phyloP scores from a whole-genome alignment of 1,139 yeast genomes.

The Scheffersomyces segobiensis region DNA sequence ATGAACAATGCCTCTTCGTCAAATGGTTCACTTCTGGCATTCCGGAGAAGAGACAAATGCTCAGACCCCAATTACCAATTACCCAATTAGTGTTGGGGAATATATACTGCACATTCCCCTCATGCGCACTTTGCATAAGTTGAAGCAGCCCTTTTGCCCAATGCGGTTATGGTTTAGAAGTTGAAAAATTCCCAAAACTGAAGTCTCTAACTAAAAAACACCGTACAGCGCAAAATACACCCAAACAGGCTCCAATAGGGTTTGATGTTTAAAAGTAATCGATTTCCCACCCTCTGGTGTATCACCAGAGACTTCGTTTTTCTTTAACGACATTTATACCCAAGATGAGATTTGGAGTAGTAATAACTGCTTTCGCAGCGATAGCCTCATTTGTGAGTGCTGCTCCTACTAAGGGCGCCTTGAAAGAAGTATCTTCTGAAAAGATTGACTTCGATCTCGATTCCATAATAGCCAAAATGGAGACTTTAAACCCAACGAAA shows the following conservation, averaged over 20 bases:
- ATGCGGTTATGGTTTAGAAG: conserved; percentile 11
- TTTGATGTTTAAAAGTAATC: not conserved
- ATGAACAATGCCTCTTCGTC: not conserved
- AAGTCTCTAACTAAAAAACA: conserved; percentile 1
- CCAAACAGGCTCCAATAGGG: conserved; percentile 9
- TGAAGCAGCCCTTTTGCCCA: conserved; percentile 11
- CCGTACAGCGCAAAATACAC: conserved; percentile 14
- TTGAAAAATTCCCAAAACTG: conserved; percentile 6
- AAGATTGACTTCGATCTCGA: conserved; percentile 5
- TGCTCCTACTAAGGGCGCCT: not conserved
- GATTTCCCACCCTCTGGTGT: not conserved
- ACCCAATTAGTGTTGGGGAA: not conserved
- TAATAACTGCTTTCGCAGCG: conserved; percentile 1
- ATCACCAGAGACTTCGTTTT: conserved; percentile 1
- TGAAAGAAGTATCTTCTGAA: not conserved
- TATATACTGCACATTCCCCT: not conserved
- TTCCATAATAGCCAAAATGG: conserved; percentile 3
- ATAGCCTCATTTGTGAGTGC: conserved; percentile 3
- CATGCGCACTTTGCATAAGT: not conserved
- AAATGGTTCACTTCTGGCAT: not conserved
- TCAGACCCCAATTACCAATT: not conserved
- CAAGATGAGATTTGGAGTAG: not conserved
- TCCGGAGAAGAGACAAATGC: too few relatives aligned
- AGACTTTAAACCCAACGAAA: not conserved
- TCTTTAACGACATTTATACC: not conserved